Evolutionary conservation across 139 green algal species (phyloP).

Genomic region (Haematococcus lacustris): DNA sequence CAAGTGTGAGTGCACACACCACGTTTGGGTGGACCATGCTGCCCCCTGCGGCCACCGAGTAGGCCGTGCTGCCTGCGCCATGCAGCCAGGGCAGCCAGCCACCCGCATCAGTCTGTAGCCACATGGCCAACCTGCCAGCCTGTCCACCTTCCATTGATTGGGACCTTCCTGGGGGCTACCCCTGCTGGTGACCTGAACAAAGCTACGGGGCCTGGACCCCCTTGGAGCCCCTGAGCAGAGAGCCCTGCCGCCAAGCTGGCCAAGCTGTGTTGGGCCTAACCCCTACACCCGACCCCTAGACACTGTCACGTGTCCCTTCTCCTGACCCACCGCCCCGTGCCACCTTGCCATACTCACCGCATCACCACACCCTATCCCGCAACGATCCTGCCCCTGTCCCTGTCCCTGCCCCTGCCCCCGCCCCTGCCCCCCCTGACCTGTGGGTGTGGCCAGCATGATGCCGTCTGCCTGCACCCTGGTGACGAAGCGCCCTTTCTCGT

Average conservation of each 20-base stretch:
- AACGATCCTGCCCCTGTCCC: background rate
- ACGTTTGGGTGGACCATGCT: constrained; percentile 89
- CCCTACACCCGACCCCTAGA: background rate
- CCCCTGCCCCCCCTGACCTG: constrained; percentile 24
- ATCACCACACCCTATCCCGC: background rate
- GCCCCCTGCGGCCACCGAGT: constrained; percentile 86
- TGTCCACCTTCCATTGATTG: no score
- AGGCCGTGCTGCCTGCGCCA: constrained; percentile 83
- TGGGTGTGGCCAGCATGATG: constrained; percentile 91
- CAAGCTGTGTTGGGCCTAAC: background rate
- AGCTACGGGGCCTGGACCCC: background rate
- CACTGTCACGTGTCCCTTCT: background rate
- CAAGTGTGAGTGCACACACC: no score
- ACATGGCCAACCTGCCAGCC: no score
- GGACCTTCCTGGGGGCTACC: no score
- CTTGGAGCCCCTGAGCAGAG: background rate
- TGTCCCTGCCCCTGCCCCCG: background rate
- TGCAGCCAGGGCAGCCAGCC: background rate
- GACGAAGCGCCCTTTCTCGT: constrained; percentile 72
- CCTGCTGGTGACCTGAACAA: background rate
- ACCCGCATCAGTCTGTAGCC: background rate
- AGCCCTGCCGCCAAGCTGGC: background rate
- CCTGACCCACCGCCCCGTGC: background rate
- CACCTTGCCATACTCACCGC: no score
- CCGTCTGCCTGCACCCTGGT: constrained; percentile 86